These are phyloP conservation scores for Stephania yunnanensis DNA, from an alignment of 164 flowering plant species.

Conservation along the genomic window DNA sequence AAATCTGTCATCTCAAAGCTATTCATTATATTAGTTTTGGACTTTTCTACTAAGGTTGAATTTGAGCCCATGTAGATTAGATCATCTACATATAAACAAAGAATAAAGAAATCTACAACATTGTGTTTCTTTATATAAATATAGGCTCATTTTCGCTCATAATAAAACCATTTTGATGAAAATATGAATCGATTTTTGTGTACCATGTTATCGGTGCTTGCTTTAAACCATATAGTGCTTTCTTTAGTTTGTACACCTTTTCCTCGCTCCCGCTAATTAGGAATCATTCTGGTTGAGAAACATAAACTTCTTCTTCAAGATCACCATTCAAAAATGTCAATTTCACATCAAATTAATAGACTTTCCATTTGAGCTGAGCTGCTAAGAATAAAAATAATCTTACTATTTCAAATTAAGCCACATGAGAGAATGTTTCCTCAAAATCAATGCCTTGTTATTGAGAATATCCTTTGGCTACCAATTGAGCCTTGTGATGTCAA, in stretches of 20 bases:
- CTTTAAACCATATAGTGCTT: constrained; percentile 8
- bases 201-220: constrained; percentile 14
- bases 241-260: not conserved
- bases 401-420: no score
- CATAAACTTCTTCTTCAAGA: not conserved
- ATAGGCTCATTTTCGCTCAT: constrained; percentile 7
- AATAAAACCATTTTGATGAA: not conserved
- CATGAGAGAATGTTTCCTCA: no score
- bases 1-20: constrained; percentile 19
- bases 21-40: constrained; percentile 9
- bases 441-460: no score
- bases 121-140: not conserved
- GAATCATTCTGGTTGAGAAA: not conserved
- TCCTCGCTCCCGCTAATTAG: no score
- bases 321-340: not conserved
- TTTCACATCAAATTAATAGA: not conserved
- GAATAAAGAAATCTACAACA: not conserved
- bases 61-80: constrained; percentile 2
- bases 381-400: no score
- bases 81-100: constrained; percentile 11
- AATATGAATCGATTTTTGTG: constrained; percentile 2
- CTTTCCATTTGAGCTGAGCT: not conserved
- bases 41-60: constrained; percentile 7
- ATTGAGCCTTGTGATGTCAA: not conserved
- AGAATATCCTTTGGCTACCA: no score